A percentile compares a stretch with the other conserved stretches of the same genome.
These are phyloP conservation scores for Lipomyces sp. DNA, from an alignment of 805 yeast species.

Conservation along the genomic window DNA sequence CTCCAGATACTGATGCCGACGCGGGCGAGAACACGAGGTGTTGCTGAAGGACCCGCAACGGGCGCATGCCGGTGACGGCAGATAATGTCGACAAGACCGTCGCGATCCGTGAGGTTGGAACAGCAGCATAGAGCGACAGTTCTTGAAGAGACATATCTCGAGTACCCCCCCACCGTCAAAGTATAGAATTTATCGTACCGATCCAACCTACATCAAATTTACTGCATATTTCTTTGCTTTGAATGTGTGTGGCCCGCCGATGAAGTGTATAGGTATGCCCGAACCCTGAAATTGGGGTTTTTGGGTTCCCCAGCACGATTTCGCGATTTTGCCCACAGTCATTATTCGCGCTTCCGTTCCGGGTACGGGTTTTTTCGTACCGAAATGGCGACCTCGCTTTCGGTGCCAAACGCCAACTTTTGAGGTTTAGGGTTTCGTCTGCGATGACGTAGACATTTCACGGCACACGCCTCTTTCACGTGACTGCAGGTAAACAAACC, in stretches of 20 bases:
- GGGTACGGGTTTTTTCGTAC: too few relatives aligned
- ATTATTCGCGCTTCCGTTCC: too few relatives aligned
- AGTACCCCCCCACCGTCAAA: not conserved
- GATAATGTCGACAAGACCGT: conserved; percentile 45
- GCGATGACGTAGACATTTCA: not conserved
- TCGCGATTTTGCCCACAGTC: too few relatives aligned
- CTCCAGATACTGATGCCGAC: conserved; percentile 8
- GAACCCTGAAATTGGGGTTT: too few relatives aligned
- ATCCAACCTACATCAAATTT: too few relatives aligned
- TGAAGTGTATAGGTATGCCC: too few relatives aligned
- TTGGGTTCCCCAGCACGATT: too few relatives aligned
- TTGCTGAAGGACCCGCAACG: conserved; percentile 40
- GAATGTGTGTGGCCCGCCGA: too few relatives aligned
- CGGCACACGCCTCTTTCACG: not conserved
- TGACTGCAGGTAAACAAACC: not conserved
- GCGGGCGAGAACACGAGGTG: conserved; percentile 46
- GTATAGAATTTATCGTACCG: not conserved
- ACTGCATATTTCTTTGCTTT: too few relatives aligned
- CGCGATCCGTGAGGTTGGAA: conserved; percentile 43
- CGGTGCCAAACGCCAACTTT: not conserved
- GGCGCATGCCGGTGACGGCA: conserved; percentile 48
- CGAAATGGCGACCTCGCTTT: too few relatives aligned
- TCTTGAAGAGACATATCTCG: conserved; percentile 41
- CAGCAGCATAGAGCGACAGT: conserved; percentile 45
- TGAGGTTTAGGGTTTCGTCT: not conserved